phyloP scores from a whole-genome alignment of 202 grass and related monocot genomes.

The Setaria italica region DNA sequence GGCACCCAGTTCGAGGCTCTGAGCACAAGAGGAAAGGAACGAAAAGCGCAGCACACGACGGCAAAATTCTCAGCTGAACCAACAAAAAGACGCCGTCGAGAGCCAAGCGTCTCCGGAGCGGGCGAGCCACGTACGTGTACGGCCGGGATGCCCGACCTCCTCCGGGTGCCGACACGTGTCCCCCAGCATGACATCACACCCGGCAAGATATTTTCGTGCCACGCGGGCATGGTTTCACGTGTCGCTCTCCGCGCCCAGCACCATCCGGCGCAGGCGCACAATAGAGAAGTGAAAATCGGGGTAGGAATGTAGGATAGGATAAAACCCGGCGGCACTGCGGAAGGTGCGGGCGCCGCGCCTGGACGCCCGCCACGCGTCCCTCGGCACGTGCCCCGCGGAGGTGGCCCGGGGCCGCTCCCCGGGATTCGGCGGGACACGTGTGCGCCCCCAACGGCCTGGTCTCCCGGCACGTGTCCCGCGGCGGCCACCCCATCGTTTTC shows the following conservation, averaged over 20 bases:
- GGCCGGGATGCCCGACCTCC: background rate
- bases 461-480: conserved; percentile 13
- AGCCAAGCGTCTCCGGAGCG: background rate
- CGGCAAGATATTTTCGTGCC: background rate
- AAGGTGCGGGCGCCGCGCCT: background rate
- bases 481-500: background rate
- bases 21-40: background rate
- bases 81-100: background rate
- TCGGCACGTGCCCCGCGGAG: conserved; percentile 17
- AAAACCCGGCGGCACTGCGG: background rate
- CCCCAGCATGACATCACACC: background rate
- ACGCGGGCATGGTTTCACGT: conserved; percentile 7
- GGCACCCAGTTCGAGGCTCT: background rate
- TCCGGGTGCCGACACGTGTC: conserved; percentile 29
- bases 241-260: conserved; percentile 32
- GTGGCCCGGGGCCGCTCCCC: background rate
- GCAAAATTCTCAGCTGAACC: background rate
- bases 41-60: background rate
- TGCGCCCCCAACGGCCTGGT: background rate
- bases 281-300: background rate
- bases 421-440: conserved; percentile 36
- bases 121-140: conserved; percentile 6
- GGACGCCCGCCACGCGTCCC: conserved; percentile 36
- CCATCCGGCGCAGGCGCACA: background rate
- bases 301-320: background rate